Conservation (phyloP, 768 basidiomycete genomes). For the Termitomyces heimii region DNA sequence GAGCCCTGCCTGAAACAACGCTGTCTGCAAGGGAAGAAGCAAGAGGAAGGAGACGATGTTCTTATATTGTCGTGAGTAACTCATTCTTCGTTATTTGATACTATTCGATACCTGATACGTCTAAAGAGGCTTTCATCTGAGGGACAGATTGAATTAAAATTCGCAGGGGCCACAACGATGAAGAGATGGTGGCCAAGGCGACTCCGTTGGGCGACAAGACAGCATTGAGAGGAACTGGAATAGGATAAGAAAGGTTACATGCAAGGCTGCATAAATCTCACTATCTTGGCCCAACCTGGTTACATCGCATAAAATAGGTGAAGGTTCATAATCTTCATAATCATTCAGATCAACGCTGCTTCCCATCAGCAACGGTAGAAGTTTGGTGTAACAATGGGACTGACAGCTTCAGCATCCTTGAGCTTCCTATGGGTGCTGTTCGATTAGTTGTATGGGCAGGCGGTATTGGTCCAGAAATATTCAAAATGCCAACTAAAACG, state of each 20-base stretch:
- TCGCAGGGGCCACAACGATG: constrained; percentile 31
- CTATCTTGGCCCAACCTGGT: constrained; percentile 43
- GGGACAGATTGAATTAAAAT: constrained; percentile 42
- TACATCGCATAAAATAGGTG: constrained; percentile 36
- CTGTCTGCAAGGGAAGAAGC: constrained; percentile 30
- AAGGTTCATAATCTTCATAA: constrained; percentile 44
- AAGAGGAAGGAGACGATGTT: constrained; percentile 14
- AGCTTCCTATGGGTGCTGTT: constrained; percentile 40
- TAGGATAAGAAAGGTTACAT: background rate
- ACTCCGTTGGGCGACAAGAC: constrained; percentile 53
- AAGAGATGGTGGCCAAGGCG: constrained; percentile 49
- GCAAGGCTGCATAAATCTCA: constrained; percentile 21
- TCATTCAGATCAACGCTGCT: constrained; percentile 48
- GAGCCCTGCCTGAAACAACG: constrained; percentile 44
- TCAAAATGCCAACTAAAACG: constrained; percentile 43
- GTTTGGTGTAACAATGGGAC: constrained; percentile 12
- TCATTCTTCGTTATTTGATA: background rate
- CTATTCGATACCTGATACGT: constrained; percentile 10
- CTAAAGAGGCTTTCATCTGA: constrained; percentile 14
- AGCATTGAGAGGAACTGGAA: constrained; percentile 52
- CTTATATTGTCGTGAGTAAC: background rate
- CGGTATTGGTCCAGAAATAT: constrained; percentile 37
- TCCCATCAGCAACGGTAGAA: background rate
- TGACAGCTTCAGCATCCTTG: constrained; percentile 51
- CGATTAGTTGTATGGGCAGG: constrained; percentile 24